These are phyloP conservation scores for Lanmaoa pseudosensibilis DNA, from an alignment of 768 basidiomycete genomes.

Conservation along the genomic window DNA sequence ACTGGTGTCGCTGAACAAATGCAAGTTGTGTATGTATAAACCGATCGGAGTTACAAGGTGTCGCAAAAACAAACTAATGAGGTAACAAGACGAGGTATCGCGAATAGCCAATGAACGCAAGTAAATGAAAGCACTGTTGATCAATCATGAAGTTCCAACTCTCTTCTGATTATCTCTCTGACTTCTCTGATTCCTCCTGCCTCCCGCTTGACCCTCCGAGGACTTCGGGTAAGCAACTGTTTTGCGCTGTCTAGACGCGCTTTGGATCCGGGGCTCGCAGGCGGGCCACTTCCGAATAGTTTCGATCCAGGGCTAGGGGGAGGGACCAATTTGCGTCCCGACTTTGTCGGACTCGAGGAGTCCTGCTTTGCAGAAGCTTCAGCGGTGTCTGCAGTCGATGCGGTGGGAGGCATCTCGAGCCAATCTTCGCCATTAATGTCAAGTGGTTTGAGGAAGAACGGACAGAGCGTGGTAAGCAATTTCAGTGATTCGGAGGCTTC, in stretches of 20 bases:
- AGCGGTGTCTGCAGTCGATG: slow-evolving; percentile 15
- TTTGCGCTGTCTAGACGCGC: slow-evolving; percentile 58
- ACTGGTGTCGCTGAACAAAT: background rate
- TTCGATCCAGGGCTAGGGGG: slow-evolving; percentile 44
- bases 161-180: slow-evolving; percentile 75
- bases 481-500: slow-evolving; percentile 76
- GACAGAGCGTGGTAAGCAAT: slow-evolving; percentile 67
- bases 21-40: background rate
- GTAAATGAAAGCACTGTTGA: slow-evolving; percentile 31
- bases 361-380: slow-evolving; percentile 12
- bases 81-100: slow-evolving; percentile 14
- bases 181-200: slow-evolving; percentile 76
- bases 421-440: slow-evolving; percentile 56
- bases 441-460: slow-evolving; percentile 74
- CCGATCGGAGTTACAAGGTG: slow-evolving; percentile 13
- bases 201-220: slow-evolving; percentile 67
- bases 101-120: slow-evolving; percentile 14
- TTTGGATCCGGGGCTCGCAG: slow-evolving; percentile 51
- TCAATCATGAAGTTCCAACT: slow-evolving; percentile 69
- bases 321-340: slow-evolving; percentile 17
- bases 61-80: slow-evolving; percentile 26
- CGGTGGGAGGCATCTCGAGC: slow-evolving; percentile 48
- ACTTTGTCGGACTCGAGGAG: slow-evolving; percentile 41
- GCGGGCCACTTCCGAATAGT: slow-evolving; percentile 23
- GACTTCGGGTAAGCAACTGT: slow-evolving; percentile 67